Evolutionary conservation across 2,329 filamentous ascomycete species (phyloP).

Genomic region (Colletotrichum sp.): DNA sequence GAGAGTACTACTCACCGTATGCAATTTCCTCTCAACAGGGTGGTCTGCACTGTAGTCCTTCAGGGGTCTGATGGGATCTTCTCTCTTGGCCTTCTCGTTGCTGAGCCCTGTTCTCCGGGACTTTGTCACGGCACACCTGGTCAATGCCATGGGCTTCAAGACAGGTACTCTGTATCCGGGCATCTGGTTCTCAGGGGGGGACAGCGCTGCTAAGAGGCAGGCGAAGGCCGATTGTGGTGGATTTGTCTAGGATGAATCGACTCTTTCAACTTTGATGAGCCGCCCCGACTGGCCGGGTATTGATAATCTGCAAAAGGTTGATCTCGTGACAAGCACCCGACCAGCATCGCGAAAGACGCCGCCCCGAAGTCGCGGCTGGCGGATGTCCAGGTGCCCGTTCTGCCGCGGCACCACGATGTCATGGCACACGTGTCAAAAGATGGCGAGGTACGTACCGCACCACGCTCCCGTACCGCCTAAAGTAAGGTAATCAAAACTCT

Average conservation of each 20-base stretch:
- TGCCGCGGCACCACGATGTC: not conserved
- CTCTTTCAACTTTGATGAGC: not conserved
- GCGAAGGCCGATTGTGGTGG: not conserved
- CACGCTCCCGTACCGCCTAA: not conserved
- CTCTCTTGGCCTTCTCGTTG: not conserved
- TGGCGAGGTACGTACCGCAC: not conserved
- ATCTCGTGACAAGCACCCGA: not conserved
- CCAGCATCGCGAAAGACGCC: not conserved
- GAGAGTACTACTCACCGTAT: not conserved
- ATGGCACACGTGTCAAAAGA: conserved; percentile 17
- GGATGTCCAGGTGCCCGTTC: not conserved
- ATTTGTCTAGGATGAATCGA: not conserved
- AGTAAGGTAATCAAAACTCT: conserved; percentile 8
- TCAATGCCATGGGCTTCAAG: not conserved
- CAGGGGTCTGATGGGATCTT: not conserved
- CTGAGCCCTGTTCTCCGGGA: not conserved
- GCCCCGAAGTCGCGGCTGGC: not conserved
- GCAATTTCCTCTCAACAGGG: not conserved
- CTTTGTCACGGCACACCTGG: not conserved
- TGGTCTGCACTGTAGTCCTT: not conserved
- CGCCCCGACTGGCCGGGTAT: not conserved
- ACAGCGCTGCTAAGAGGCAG: not conserved
- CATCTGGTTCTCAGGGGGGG: conserved; percentile 4
- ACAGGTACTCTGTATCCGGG: not conserved
- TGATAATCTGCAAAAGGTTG: not conserved